Evolutionary conservation across 306 rosid genomes (phyloP), one percentile per base, ranked within the genome.

Genomic region (Psophocarpus tetragonolobus): DNA sequence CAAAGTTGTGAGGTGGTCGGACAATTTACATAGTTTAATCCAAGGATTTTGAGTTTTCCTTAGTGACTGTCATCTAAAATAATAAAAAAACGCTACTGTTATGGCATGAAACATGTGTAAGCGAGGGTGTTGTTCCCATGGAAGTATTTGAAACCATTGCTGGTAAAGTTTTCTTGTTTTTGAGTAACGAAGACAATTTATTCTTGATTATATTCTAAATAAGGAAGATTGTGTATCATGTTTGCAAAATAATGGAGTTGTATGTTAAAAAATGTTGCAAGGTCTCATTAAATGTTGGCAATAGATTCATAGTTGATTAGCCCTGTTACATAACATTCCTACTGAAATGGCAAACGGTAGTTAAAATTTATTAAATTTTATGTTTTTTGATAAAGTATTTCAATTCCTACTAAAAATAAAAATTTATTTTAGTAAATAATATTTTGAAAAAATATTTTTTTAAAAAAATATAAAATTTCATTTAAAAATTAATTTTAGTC

Each of bases 301-400:
- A 91, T 78, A 87, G 98, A 60, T 91, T 96, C 84, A 90, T 94
- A 72, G 71, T 94, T 83, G 97, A 94, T 83, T 94, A 97, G 97
- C 86, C 97, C 64, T 94, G 1, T 78, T 94, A 91, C 90, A 94
- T 78, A 91, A 91, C 90, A 94, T 91, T 90, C 97, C 96, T 4
- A 96, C 97, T 69, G 96, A 97, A 74, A 93, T 93, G 96, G 96
- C 97, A 93, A 84, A 91, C 91, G 96, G 98, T n/a, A n/a, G n/a
- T n/a, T n/a, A n/a, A n/a, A n/a, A n/a, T 93, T 82, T 41, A 27
- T 65, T 81, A 80, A 32, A 32, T 32, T 32, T 32, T 32, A n/a
- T n/a, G n/a, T n/a, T n/a, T n/a, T n/a, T n/a, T n/a, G n/a, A n/a
- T n/a, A n/a, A n/a, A n/a, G n/a, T n/a, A n/a, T n/a, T n/a, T n/a